Conservation (phyloP, 345 rosid genomes). For the Salix koriyanagi region DNA sequence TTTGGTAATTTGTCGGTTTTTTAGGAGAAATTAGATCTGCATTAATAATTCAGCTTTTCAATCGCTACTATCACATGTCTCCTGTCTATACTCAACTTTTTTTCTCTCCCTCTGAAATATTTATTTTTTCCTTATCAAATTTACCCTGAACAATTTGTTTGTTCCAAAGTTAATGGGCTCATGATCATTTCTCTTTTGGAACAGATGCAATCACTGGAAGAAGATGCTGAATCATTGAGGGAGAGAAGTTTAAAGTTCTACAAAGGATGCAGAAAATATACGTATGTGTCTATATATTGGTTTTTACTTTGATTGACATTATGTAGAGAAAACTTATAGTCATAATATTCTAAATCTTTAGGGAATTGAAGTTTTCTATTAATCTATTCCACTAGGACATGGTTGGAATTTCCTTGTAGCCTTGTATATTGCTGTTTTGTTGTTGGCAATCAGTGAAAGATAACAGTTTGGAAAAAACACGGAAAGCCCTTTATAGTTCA, state of each 20-base stretch:
- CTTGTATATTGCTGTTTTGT: not conserved
- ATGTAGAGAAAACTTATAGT: not conserved
- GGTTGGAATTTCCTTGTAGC: not conserved
- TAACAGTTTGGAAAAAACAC: no score
- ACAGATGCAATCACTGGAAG: constrained; percentile 92
- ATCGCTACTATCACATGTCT: not conserved
- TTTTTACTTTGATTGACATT: not conserved
- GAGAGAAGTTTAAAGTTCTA: constrained; percentile 93
- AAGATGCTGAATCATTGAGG: constrained; percentile 71
- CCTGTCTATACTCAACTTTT: not conserved
- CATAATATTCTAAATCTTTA: not conserved
- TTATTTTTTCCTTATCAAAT: not conserved
- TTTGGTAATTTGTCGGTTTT: not conserved
- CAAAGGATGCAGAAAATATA: constrained; percentile 97
- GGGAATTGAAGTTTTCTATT: no score
- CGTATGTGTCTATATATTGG: constrained; percentile 43
- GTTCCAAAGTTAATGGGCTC: not conserved
- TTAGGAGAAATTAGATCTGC: constrained; percentile 6
- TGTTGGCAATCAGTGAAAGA: no score
- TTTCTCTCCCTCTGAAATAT: not conserved
- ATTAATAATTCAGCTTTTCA: not conserved
- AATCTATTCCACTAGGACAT: not conserved
- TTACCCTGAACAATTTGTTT: not conserved
- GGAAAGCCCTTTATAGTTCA: not conserved
- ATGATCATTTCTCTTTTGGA: constrained; percentile 22